Evolutionary conservation across 2,329 filamentous ascomycete genomes (phyloP), one percentile per base, ranked within the genome.

Genomic region (Epichloe coenophiala): DNA sequence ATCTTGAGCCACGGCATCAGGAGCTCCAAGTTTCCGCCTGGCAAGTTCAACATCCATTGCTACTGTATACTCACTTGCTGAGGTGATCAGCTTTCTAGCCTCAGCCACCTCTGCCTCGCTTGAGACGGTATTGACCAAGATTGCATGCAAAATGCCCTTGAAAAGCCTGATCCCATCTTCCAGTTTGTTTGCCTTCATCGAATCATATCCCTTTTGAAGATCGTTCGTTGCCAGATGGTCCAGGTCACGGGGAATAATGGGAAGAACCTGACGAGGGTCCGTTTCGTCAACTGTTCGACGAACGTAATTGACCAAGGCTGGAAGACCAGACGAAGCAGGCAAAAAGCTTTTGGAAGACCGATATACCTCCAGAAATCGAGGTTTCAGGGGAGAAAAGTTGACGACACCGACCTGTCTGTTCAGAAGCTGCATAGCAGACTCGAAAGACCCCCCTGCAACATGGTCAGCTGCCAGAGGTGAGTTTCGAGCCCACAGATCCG

Each of bases 391-490:
- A 40, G 81, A 81, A 64, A 98, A 97, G 69, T 91, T 86, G 53
- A 97, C 90, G 11, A 91, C 93, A 51, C 90, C 93, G 38, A 97
- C 83, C 71, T 98, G 93, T 58, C 93, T 81, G 71, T 95, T 97
- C 46, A 98, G 78, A 2, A 97, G 78, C 65, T 97, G 91, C 93
- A 98, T 97, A 6, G 93, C 93, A 27, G 88, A 88, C 63, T 97
- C 93, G 57, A 96, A 97, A 4, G 90, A 96, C 93, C 93, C 52
- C 52, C 86, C 90, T 48, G 93, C 93, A 56, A 94, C 83, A 62
- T 97, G 93, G 63, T 98, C 93, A 19, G 90, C 91, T 7, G 93
- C 91, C 57, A 97, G 72, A 19, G 91, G 91, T 17, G 91, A 97
- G 71, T 97, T 96, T 56, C 91, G 86, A 56, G 89, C 86, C 93